Conservation (phyloP, 768 basidiomycete species). For the Tulasnella calospora region DNA sequence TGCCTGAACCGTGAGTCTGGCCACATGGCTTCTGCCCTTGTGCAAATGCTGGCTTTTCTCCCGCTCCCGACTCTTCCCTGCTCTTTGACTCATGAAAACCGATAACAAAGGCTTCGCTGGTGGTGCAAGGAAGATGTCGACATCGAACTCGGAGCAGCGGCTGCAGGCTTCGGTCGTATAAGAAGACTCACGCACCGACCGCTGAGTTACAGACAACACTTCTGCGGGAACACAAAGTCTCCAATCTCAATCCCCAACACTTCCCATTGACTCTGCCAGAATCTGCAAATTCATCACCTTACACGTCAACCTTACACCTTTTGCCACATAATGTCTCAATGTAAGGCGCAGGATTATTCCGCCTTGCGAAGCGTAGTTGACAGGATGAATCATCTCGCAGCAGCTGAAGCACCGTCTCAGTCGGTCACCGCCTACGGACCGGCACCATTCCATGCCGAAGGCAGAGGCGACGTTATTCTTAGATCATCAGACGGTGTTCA, state of each 20-base stretch:
- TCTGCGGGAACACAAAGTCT: no score
- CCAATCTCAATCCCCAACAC: not conserved
- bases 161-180: not conserved
- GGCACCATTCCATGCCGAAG: not conserved
- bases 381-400: not conserved
- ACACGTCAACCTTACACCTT: not conserved
- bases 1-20: not conserved
- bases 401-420: not conserved
- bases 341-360: not conserved
- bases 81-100: not conserved
- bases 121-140: not conserved
- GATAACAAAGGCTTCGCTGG: not conserved
- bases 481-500: slow-evolving; percentile 50
- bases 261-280: not conserved
- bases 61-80: not conserved
- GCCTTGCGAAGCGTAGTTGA: not conserved
- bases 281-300: not conserved
- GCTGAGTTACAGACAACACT: not conserved
- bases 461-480: slow-evolving; percentile 46
- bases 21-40: not conserved
- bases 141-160: not conserved
- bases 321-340: not conserved
- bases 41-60: not conserved
- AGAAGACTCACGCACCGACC: not conserved
- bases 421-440: not conserved